Base-by-base conservation (phyloP, 208 protist species). In the Leishmania martiniquensis region DNA sequence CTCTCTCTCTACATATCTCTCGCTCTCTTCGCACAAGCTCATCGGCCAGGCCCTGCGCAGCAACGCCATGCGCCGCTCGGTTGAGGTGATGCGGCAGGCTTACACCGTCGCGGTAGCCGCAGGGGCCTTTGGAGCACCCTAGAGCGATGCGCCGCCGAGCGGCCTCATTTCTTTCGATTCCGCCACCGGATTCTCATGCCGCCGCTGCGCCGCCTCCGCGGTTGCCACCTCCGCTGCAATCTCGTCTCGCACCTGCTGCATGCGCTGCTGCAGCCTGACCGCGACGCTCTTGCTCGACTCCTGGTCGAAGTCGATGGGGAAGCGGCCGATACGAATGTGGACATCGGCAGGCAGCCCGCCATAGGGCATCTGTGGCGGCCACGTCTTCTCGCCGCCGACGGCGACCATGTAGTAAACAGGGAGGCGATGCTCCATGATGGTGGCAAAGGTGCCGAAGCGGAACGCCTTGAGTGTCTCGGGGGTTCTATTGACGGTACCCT, bases 401-500 rank as follows among this genome's bases (percentile, higher is more conserved):
- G 71, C 72, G 17, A 94, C 81, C 74, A 90, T 78, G 73, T 90
- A 89, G 78, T 86, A 92, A 17, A 90, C 20, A 10, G 76, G 74
- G 69, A 92, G 70, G 34, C 76, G 70, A 67, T 91, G 74, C 76
- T 92, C 59, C n/a, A 91, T 72, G 66, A 90, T 86, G 42, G 83
- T 90, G 22, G 76, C 60, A 77, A 92, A 94, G 67, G 84, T 89
- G 67, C 90, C 90, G 74, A 75, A 87, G 72, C 90, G 86, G 78
- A 94, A 94, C 15, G 80, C 62, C 70, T 84, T 73, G 44, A 94
- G 71, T 51, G 60, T 73, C 49, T 83, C 63, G 0, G 90, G 84
- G n/a, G 77, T 60, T 76, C 87, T 91, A 82, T 92, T 94, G 20
- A 94, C 68, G 47, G 82, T 78, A 32, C 90, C 90, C 63, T 94